phyloP scores from a whole-genome alignment of 805 yeast species.

The Barnettozyma pratensis region DNA sequence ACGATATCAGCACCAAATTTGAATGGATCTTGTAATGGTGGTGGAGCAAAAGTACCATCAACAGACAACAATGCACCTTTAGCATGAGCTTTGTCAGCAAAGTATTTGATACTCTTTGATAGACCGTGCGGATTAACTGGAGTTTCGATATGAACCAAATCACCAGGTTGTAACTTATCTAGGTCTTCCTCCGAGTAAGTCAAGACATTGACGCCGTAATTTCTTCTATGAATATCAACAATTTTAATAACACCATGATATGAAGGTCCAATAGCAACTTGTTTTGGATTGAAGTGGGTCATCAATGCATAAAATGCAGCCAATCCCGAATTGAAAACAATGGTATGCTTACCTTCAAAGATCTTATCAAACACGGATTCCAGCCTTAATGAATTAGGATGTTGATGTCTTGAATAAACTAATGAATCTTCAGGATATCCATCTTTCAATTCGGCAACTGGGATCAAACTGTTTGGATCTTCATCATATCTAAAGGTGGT shows the following conservation, averaged over 20 bases:
- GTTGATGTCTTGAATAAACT: slow-evolving; percentile 68
- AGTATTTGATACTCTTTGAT: slow-evolving; percentile 54
- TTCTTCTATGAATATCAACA: slow-evolving; percentile 55
- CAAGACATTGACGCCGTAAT: slow-evolving; percentile 49
- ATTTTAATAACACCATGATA: slow-evolving; percentile 84
- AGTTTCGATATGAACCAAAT: slow-evolving; percentile 77
- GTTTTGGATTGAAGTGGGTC: slow-evolving; percentile 66
- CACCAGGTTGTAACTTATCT: slow-evolving; percentile 48
- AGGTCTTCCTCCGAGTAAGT: slow-evolving; percentile 44
- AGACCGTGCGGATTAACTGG: slow-evolving; percentile 85
- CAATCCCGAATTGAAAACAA: slow-evolving; percentile 73
- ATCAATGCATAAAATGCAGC: slow-evolving; percentile 77
- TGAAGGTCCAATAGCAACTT: slow-evolving; percentile 68
- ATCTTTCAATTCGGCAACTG: slow-evolving; percentile 36
- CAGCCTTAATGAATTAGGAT: slow-evolving; percentile 64
- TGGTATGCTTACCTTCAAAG: slow-evolving; percentile 53
- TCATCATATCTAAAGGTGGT: slow-evolving; percentile 69
- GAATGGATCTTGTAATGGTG: slow-evolving; percentile 81
- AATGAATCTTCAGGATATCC: slow-evolving; percentile 32
- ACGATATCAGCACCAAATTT: slow-evolving; percentile 80
- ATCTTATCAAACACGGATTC: slow-evolving; percentile 61
- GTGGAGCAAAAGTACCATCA: slow-evolving; percentile 93
- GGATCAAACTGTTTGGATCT: slow-evolving; percentile 50
- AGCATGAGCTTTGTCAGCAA: slow-evolving; percentile 67
- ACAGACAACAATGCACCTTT: slow-evolving; percentile 69